Percentiles rank a stretch among this genome's conserved stretches.
These are phyloP conservation scores for Globisporangium camurandrum DNA, from an alignment of 352 stramenopile genomes.

Conservation along the genomic window DNA sequence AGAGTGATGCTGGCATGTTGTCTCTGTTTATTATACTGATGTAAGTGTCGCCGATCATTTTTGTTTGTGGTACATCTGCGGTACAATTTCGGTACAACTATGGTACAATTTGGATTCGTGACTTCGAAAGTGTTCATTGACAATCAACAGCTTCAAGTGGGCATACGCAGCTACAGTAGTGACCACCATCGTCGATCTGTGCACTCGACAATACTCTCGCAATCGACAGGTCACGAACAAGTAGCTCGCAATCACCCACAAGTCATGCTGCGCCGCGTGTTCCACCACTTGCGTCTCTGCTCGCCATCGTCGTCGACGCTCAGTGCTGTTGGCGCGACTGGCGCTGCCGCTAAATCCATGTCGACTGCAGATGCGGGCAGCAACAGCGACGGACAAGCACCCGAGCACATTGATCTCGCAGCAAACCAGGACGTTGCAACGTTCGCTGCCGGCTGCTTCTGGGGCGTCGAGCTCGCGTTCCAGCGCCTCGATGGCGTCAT, in stretches of 20 bases:
- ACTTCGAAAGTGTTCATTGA: too few species aligned
- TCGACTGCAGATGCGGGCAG: not conserved
- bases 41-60: too few species aligned
- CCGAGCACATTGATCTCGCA: constrained; percentile 2
- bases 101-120: too few species aligned
- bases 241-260: too few species aligned
- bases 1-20: too few species aligned
- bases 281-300: constrained; percentile 10
- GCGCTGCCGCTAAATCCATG: not conserved
- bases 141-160: not conserved
- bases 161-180: not conserved
- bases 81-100: too few species aligned
- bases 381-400: constrained; percentile 1
- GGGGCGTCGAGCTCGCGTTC: constrained; percentile 95
- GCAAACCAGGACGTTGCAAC: constrained; percentile 65
- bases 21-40: too few species aligned
- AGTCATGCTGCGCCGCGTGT: constrained; percentile 12
- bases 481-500: constrained; percentile 93
- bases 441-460: constrained; percentile 97
- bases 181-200: too few species aligned
- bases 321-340: not conserved
- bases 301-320: not conserved
- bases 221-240: too few species aligned
- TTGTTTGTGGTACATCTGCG: too few species aligned
- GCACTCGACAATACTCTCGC: too few species aligned